These are phyloP conservation scores for Aristolochia fimbriata DNA, from an alignment of 164 flowering plant genomes.

Conservation along the genomic window DNA sequence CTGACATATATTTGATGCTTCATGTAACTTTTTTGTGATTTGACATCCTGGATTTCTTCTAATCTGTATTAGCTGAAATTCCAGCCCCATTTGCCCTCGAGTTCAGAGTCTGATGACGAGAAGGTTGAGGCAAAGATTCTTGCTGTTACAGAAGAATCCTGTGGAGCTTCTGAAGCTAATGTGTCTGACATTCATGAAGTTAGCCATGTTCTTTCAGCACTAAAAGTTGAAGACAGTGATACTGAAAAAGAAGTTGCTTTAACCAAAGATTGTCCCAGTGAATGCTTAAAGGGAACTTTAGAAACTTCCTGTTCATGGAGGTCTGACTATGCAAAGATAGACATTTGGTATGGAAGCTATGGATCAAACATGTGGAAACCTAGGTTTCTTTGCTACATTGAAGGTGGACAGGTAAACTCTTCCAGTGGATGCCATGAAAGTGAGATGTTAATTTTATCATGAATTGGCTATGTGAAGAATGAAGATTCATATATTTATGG, in stretches of 20 bases:
- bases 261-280: constrained; percentile 1
- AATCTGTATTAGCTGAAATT: neutral
- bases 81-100: constrained; percentile 20
- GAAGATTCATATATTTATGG: no score
- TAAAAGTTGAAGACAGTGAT: constrained; percentile 2
- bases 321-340: constrained; percentile 43
- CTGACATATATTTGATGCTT: no score
- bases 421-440: no score
- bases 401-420: constrained; percentile 78
- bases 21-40: no score
- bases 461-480: no score
- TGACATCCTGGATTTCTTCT: neutral
- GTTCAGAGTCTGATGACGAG: constrained; percentile 69
- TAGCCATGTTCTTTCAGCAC: constrained; percentile 27
- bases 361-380: constrained; percentile 89
- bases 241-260: neutral
- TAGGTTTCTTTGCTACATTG: constrained; percentile 78
- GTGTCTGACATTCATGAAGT: constrained; percentile 24
- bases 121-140: constrained; percentile 14
- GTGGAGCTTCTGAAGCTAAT: constrained; percentile 4
- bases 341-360: constrained; percentile 79
- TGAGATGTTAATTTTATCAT: no score
- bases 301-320: constrained; percentile 49
- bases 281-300: neutral
- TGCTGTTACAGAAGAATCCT: constrained; percentile 8